phyloP scores from a whole-genome alignment of 2,329 filamentous ascomycete genomes.

The Alternaria postmessia region DNA sequence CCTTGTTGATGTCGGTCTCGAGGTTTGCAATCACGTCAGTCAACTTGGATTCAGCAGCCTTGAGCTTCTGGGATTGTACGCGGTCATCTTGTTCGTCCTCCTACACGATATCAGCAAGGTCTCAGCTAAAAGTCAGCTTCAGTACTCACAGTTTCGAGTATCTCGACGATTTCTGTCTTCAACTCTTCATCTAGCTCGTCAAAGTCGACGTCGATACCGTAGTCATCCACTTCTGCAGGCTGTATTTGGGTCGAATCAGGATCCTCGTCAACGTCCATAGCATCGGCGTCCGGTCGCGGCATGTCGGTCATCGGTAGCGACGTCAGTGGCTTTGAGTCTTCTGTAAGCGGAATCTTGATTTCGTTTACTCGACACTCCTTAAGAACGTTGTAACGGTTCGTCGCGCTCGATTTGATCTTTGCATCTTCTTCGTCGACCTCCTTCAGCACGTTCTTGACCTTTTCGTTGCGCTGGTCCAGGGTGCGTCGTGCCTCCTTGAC shows the following conservation, averaged over 20 bases:
- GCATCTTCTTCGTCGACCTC: conserved; percentile 82
- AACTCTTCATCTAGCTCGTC: conserved; percentile 81
- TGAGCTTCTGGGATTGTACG: conserved; percentile 29
- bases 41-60: conserved; percentile 72
- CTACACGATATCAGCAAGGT: conserved; percentile 52
- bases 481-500: conserved; percentile 81
- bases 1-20: conserved; percentile 83
- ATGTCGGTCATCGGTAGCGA: conserved; percentile 87
- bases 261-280: conserved; percentile 87
- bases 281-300: conserved; percentile 75
- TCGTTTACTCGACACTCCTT: conserved; percentile 93
- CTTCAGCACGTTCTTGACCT: conserved; percentile 78
- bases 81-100: conserved; percentile 67
- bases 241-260: conserved; percentile 60
- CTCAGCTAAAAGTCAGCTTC: not conserved
- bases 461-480: conserved; percentile 82
- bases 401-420: conserved; percentile 83
- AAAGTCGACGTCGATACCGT: conserved; percentile 92
- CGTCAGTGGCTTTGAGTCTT: conserved; percentile 76
- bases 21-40: conserved; percentile 79
- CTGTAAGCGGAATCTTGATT: conserved; percentile 80
- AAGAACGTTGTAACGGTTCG: conserved; percentile 82
- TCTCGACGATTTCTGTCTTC: conserved; percentile 57
- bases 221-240: conserved; percentile 75
- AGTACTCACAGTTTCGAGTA: conserved; percentile 48